Evolutionary conservation across 768 basidiomycete species (phyloP), one percentile per base, ranked within the genome.

Genomic region (Atractiella rhizophila): DNA sequence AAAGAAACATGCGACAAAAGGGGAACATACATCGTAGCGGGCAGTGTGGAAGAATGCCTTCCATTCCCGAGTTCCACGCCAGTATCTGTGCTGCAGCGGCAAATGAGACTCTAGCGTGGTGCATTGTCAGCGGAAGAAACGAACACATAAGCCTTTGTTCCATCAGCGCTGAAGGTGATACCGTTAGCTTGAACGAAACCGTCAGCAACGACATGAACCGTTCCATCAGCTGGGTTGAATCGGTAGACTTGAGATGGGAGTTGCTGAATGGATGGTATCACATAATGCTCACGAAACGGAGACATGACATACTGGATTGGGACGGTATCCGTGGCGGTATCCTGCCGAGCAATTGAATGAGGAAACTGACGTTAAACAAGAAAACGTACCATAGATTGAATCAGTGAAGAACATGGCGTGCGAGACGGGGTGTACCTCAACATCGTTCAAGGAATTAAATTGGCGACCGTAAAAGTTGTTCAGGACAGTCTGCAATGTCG

Each of bases 361-460:
- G n/a, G n/a, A n/a, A n/a, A n/a, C n/a, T n/a, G n/a, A n/a, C n/a
- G n/a, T n/a, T n/a, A n/a, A n/a, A n/a, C n/a, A n/a, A n/a, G n/a
- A n/a, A 33, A 34, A 21, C 15, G 29, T 24, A 12, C 15, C 33
- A 20, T 46, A 46, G 10, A 39, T 44, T 10, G 45, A 39, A 25
- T 49, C 48, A 7, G 48, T 49, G 45, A 49, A 49, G 38, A 38
- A 49, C 16, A 49, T 43, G 0, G 45, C 44, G 2, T 41, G 36
- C 4, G 19, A 28, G 5, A 19, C 24, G 2, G 74, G 75, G 39
- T 77, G 71, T 3, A 78, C 61, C 50, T 76, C 78, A 44, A 74
- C 63, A 48, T 83, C 78, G 54, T 80, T 77, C 37, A 81, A 55
- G 1, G 77, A 77, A 57, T 76, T 79, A 60, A 79, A 82, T 48